These are phyloP conservation scores for Ascochyta koolunga DNA, from an alignment of 2,329 filamentous ascomycete genomes.

Conservation along the genomic window DNA sequence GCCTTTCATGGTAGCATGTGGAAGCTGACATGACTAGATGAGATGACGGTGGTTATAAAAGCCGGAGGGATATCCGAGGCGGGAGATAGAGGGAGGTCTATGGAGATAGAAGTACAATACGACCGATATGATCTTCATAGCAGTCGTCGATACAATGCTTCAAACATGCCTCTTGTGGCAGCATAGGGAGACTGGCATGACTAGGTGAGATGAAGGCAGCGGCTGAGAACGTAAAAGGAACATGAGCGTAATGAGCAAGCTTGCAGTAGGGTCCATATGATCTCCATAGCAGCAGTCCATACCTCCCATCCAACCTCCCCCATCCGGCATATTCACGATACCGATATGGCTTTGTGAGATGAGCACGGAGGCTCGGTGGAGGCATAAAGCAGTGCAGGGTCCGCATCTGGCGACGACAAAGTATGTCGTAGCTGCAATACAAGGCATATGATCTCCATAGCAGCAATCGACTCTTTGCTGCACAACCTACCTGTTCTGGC, in stretches of 20 bases:
- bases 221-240: background rate
- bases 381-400: conserved; percentile 1
- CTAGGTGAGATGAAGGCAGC: background rate
- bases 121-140: background rate
- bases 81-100: no score
- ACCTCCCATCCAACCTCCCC: background rate
- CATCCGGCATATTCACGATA: conserved; percentile 8
- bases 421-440: conserved; percentile 12
- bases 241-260: background rate
- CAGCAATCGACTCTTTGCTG: conserved; percentile 2
- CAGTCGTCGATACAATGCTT: background rate
- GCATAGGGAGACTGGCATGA: background rate
- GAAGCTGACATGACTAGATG: no score
- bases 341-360: background rate
- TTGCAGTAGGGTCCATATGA: conserved; percentile 7
- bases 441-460: conserved; percentile 12
- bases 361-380: conserved; percentile 12
- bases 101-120: no score
- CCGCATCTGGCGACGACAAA: background rate
- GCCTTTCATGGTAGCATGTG: background rate
- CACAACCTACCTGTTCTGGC: conserved; percentile 11
- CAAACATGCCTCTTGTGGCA: background rate
- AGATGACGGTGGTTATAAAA: no score
- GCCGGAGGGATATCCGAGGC: no score
- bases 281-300: conserved; percentile 14